Base-by-base conservation (phyloP, 768 basidiomycete species). In the Clitopilus hobsonii region DNA sequence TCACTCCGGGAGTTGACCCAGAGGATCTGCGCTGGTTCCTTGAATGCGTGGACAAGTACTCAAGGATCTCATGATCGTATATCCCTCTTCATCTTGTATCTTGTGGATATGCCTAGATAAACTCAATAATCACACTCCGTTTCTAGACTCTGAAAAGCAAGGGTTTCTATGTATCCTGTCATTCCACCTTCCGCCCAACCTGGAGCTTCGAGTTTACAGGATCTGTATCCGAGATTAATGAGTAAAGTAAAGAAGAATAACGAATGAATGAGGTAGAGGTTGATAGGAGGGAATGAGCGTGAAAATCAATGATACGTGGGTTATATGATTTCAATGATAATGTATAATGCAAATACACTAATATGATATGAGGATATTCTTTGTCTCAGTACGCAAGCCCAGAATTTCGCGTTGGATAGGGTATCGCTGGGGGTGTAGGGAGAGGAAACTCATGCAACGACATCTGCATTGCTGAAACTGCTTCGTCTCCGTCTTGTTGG, bases 1-100 rank as follows among this genome's bases (percentile, higher is more conserved):
- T 99, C 62, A 97, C 94, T 3, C 97, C 97, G 10, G 89, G 85
- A 23, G 95, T 98, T 13, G 85, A 97, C 67, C 94, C 96, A 20
- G 94, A 98, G 54, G 92, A 97, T 68, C 75, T 97, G 68, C 76
- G 79, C 54, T 96, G 86, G 84, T 97, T 96, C 77, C 83, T 96
- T 58, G 82, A 96, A 69, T 95, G 93, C 64, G 80, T 94, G 49
- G 90, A 88, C 64, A 91, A 86, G 64, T 90, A 92, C 65, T 93
- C 91, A 2, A 65, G 71, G 38, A 23, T 18, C 18, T 45, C 22
- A 45, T 16, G 41, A 5, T 20, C 10, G 18, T 10, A 41, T 41
- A n/a, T n/a, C n/a, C n/a, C n/a, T n/a, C n/a, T n/a, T n/a, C n/a
- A n/a, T n/a, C n/a, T n/a, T n/a, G n/a, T n/a, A n/a, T n/a, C n/a